phyloP scores from a whole-genome alignment of 768 basidiomycete species.

The Suillus alpinus region DNA sequence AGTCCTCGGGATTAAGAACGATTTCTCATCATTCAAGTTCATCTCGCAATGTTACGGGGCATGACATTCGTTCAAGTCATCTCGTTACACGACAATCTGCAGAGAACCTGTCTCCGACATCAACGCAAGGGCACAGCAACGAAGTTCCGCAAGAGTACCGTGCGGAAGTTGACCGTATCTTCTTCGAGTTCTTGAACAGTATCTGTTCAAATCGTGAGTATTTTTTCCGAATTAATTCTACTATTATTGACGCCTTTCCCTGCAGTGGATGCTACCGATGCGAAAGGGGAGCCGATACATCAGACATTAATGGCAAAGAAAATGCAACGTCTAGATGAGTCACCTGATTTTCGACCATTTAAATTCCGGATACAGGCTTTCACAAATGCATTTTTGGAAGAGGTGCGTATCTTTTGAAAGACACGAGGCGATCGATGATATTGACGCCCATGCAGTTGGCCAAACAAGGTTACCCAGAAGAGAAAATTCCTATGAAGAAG shows the following conservation, averaged over 20 bases:
- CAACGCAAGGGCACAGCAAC: slow-evolving; percentile 37
- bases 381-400: slow-evolving; percentile 92
- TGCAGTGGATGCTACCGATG: slow-evolving; percentile 87
- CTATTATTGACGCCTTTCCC: slow-evolving; percentile 17
- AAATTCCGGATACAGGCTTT: slow-evolving; percentile 99
- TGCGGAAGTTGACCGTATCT: slow-evolving; percentile 82
- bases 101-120: slow-evolving; percentile 22
- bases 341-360: slow-evolving; percentile 95
- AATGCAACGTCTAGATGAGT: slow-evolving; percentile 97
- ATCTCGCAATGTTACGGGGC: slow-evolving; percentile 17
- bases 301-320: slow-evolving; percentile 99
- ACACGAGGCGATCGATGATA: slow-evolving; percentile 5
- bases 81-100: slow-evolving; percentile 18
- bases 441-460: slow-evolving; percentile 55
- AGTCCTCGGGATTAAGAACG: slow-evolving; percentile 23
- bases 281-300: slow-evolving; percentile 95
- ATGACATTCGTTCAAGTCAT: slow-evolving; percentile 14
- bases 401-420: slow-evolving; percentile 44
- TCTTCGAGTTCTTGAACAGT: slow-evolving; percentile 83
- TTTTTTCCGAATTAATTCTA: slow-evolving; percentile 11
- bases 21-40: slow-evolving; percentile 21
- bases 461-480: slow-evolving; percentile 83
- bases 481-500: slow-evolving; percentile 97
- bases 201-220: slow-evolving; percentile 89
- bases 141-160: slow-evolving; percentile 83